Conservation (phyloP, 441 rosid genomes). For the Pelargonium fulgidum region DNA sequence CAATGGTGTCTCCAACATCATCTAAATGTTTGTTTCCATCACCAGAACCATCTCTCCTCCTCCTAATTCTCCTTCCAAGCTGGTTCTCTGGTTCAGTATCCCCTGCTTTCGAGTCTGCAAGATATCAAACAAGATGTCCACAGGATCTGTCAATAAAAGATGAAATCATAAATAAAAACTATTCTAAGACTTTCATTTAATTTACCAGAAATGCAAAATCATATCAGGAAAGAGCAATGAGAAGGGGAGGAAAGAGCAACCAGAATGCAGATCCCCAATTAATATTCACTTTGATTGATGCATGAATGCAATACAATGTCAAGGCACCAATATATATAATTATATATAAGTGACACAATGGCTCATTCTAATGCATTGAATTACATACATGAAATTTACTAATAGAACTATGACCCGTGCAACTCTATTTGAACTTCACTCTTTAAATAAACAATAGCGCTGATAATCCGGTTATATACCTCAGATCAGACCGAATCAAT, state of each 20-base stretch:
- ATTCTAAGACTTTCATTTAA: background rate
- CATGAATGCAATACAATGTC: background rate
- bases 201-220: background rate
- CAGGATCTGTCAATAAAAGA: constrained; percentile 16
- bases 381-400: too few species aligned
- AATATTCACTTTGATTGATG: constrained; percentile 4
- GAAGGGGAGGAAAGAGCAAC: constrained; percentile 3
- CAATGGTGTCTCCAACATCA: constrained; percentile 42
- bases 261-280: background rate
- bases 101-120: constrained; percentile 47
- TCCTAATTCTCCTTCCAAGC: constrained; percentile 56
- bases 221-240: background rate
- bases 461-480: background rate
- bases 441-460: background rate
- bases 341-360: background rate
- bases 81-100: constrained; percentile 51
- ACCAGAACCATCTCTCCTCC: constrained; percentile 57
- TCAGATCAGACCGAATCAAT: too few species aligned
- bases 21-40: constrained; percentile 53
- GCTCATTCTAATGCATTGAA: too few species aligned
- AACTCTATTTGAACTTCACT: background rate
- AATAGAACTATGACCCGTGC: too few species aligned
- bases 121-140: too few species aligned
- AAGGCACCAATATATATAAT: background rate
- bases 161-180: background rate